These are phyloP conservation scores for Phylloporus scabripes DNA, from an alignment of 768 basidiomycete genomes.

Conservation along the genomic window DNA sequence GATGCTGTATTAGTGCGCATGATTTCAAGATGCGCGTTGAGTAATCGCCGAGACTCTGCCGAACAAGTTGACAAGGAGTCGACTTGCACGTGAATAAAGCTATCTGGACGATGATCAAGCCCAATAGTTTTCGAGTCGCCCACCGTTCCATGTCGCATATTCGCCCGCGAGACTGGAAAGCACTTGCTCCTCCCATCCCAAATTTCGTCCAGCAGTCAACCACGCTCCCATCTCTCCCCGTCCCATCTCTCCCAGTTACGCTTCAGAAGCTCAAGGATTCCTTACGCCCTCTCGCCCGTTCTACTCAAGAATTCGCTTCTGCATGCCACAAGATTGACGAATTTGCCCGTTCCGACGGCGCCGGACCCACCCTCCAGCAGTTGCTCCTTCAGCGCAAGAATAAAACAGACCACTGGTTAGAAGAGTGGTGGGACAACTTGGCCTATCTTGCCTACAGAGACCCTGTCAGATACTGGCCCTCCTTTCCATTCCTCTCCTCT, in stretches of 20 bases:
- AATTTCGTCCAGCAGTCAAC: constrained; percentile 63
- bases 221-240: constrained; percentile 64
- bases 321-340: constrained; percentile 61
- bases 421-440: constrained; percentile 90
- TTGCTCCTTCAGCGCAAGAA: constrained; percentile 52
- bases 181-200: constrained; percentile 53
- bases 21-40: no score
- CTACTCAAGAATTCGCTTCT: constrained; percentile 49
- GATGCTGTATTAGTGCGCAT: no score
- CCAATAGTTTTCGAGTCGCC: not conserved
- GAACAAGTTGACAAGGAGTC: not conserved
- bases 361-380: constrained; percentile 55
- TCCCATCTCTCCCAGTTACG: constrained; percentile 63
- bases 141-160: constrained; percentile 16
- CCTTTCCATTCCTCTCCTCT: not conserved
- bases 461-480: constrained; percentile 44
- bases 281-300: constrained; percentile 68
- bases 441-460: constrained; percentile 85
- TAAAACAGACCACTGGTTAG: constrained; percentile 74
- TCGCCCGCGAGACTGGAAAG: constrained; percentile 65
- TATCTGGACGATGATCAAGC: not conserved
- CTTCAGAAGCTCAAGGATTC: constrained; percentile 63
- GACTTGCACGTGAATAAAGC: not conserved
- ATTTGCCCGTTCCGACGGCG: constrained; percentile 42
- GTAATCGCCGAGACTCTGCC: not conserved